A percentile compares a stretch with the other conserved stretches of the same genome.
Conservation (phyloP, 2,329 filamentous ascomycete species). For the Xylariaceae sp. region DNA sequence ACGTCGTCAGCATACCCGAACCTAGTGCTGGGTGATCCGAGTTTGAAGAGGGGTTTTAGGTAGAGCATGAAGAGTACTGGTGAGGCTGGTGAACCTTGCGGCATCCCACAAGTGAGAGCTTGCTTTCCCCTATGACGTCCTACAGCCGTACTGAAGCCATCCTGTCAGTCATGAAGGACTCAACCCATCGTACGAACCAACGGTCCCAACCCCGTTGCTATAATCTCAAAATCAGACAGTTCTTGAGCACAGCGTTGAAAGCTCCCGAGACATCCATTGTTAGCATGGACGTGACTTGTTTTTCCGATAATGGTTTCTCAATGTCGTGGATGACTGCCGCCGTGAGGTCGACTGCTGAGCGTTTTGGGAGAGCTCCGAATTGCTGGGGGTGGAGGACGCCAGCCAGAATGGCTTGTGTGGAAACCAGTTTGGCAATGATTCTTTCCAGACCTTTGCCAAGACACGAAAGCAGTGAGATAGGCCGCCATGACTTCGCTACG, state of each 20-base stretch:
- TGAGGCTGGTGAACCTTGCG: neutral
- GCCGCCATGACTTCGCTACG: neutral
- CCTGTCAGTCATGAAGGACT: neutral
- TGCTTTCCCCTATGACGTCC: neutral
- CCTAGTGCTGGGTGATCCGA: neutral
- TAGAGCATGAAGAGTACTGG: neutral
- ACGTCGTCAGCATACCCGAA: neutral
- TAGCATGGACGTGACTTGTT: neutral
- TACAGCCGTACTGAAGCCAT: neutral
- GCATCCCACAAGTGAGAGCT: neutral
- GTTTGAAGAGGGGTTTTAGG: neutral
- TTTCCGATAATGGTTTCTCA: neutral
- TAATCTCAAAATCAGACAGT: neutral
- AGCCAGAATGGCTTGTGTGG: neutral
- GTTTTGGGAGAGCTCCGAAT: neutral
- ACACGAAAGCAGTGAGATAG: neutral
- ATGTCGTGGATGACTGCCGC: neutral
- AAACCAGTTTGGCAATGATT: neutral
- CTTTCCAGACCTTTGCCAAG: neutral
- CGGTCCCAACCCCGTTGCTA: neutral
- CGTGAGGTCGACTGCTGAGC: neutral
- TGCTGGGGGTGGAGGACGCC: neutral
- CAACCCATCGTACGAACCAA: neutral
- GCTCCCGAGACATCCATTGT: neutral
- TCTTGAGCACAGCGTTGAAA: neutral